phyloP scores from a whole-genome alignment of 2,329 filamentous ascomycete species.

The Colletotrichum kahawae region DNA sequence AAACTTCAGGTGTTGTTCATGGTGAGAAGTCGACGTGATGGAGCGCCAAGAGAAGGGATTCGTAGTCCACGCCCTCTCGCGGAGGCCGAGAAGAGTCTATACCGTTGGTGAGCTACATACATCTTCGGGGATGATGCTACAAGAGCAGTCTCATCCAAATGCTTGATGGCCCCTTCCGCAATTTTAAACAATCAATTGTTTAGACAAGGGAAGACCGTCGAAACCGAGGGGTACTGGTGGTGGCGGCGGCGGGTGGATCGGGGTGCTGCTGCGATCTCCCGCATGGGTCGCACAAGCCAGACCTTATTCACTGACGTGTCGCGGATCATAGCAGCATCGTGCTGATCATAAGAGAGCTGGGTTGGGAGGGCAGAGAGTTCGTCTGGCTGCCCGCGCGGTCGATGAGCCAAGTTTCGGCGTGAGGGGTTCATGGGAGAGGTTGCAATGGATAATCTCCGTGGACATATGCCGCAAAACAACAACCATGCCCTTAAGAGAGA shows the following conservation, averaged over 20 bases:
- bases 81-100: neutral
- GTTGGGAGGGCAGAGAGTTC: neutral
- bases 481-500: neutral
- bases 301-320: conserved; percentile 16
- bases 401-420: neutral
- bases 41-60: neutral
- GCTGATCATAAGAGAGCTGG: neutral
- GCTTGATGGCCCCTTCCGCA: neutral
- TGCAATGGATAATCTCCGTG: neutral
- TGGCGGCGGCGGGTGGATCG: neutral
- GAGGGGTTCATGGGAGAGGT: neutral
- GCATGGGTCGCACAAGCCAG: conserved; percentile 22
- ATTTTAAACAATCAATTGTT: conserved; percentile 11
- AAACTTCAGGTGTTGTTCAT: neutral
- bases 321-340: conserved; percentile 2
- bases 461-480: neutral
- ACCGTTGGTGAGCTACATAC: neutral
- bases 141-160: conserved; percentile 14
- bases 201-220: conserved; percentile 1
- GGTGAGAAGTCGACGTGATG: neutral
- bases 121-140: conserved; percentile 17
- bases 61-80: neutral
- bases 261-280: conserved; percentile 2
- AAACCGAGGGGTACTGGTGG: neutral
- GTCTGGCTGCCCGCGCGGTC: neutral